Conservation (phyloP, 192 early-diverging fungal genomes). For the Coemansia umbellata region DNA sequence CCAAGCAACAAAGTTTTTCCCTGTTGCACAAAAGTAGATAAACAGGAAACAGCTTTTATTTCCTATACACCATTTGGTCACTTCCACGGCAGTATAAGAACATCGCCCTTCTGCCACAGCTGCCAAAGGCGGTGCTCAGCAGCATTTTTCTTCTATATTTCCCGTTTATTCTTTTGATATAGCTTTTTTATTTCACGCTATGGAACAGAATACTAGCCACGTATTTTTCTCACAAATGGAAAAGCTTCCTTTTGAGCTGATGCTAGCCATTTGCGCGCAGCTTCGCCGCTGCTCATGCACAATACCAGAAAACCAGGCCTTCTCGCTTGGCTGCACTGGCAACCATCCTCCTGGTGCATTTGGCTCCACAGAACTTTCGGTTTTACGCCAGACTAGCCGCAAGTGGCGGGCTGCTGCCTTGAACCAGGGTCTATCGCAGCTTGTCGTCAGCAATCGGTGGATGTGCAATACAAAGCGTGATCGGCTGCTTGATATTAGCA, state of each 20-base stretch:
- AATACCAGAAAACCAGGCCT: slow-evolving; percentile 2
- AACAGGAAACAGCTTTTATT: too few relatives aligned
- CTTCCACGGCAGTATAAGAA: too few relatives aligned
- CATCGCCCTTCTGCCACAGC: too few relatives aligned
- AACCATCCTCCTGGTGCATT: slow-evolving; percentile 38
- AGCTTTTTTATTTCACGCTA: too few relatives aligned
- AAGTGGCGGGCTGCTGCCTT: slow-evolving; percentile 36
- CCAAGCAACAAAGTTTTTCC: too few relatives aligned
- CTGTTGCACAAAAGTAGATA: too few relatives aligned
- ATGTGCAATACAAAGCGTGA: slow-evolving; percentile 15
- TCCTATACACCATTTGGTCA: too few relatives aligned
- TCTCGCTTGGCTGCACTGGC: slow-evolving; percentile 21
- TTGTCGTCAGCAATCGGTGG: slow-evolving; percentile 46
- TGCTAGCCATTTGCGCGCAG: slow-evolving; percentile 29
- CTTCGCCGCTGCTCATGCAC: slow-evolving; percentile 24
- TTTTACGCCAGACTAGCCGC: slow-evolving; percentile 34
- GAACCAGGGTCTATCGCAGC: slow-evolving; percentile 19
- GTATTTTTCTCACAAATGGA: too few relatives aligned
- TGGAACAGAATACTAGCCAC: too few relatives aligned
- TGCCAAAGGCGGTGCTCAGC: too few relatives aligned
- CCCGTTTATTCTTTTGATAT: too few relatives aligned
- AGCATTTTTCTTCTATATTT: too few relatives aligned
- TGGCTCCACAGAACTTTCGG: slow-evolving; percentile 15
- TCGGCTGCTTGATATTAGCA: slow-evolving; percentile 15
- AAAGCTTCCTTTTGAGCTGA: slow-evolving; percentile 31